Evolutionary conservation across 129 eudicot genomes (phyloP).

Genomic region (Artemisia tridentata): DNA sequence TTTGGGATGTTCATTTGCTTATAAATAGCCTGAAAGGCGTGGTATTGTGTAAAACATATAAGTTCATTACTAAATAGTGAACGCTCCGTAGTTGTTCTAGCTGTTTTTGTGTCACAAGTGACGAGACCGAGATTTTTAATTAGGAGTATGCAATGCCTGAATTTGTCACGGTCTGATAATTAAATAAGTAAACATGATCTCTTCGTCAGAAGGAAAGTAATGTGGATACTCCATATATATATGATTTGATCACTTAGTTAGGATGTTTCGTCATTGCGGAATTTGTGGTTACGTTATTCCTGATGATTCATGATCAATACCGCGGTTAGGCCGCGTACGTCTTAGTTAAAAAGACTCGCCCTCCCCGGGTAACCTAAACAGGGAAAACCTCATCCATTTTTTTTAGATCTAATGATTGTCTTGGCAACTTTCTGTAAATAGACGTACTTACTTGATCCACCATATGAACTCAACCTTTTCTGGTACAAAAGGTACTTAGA

Average conservation of each 20-base stretch:
- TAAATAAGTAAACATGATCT: not conserved
- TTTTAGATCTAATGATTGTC: not conserved
- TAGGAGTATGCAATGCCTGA: not conserved
- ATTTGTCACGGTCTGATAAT: not conserved
- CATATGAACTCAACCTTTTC: not conserved
- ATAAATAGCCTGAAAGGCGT: not conserved
- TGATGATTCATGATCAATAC: too few relatives aligned
- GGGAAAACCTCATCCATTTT: too few relatives aligned
- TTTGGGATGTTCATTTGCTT: not conserved
- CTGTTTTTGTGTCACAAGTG: not conserved
- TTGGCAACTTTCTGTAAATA: not conserved
- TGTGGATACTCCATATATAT: not conserved
- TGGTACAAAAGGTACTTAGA: not conserved
- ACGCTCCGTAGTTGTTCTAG: too few relatives aligned
- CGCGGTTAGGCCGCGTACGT: too few relatives aligned
- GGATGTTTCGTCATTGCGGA: slow-evolving; percentile 12
- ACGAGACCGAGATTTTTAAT: not conserved
- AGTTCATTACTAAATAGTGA: not conserved
- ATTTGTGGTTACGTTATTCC: too few relatives aligned
- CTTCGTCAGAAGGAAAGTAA: slow-evolving; percentile 3
- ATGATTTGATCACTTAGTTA: not conserved
- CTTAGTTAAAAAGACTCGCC: too few relatives aligned
- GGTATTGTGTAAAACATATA: not conserved
- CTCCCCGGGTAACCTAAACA: too few relatives aligned
- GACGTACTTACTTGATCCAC: slow-evolving; percentile 16